These are phyloP conservation scores for Fraxinus americana DNA, from an alignment of 257 asterid species.

Conservation along the genomic window DNA sequence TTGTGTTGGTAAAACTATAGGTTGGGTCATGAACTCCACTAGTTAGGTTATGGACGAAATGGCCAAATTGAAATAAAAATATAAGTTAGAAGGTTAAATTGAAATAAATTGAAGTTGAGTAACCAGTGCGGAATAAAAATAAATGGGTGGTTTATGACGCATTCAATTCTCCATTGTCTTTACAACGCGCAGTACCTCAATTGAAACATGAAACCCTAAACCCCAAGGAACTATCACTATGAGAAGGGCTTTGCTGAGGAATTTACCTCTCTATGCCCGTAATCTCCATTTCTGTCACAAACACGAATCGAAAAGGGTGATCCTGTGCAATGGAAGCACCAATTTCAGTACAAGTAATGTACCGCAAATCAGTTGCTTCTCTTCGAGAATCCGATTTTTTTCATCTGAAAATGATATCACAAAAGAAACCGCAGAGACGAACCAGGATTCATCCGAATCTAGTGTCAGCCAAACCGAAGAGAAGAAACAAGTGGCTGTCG, in stretches of 20 bases:
- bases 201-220: constrained; percentile 15
- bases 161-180: background rate
- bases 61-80: too few relatives aligned
- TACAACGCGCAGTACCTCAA: background rate
- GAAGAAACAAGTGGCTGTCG: constrained; percentile 29
- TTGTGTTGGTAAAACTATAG: too few relatives aligned
- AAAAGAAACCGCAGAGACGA: constrained; percentile 14
- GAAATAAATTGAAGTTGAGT: too few relatives aligned
- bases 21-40: too few relatives aligned
- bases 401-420: constrained; percentile 52
- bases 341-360: constrained; percentile 17
- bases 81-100: too few relatives aligned
- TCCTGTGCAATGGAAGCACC: too few relatives aligned
- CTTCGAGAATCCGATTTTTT: constrained; percentile 48
- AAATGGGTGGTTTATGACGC: too few relatives aligned
- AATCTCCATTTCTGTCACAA: constrained; percentile 35
- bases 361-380: constrained; percentile 23
- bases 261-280: constrained; percentile 44
- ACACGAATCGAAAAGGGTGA: constrained; percentile 15
- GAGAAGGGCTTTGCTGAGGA: constrained; percentile 61
- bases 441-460: constrained; percentile 29
- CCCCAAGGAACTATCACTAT: constrained; percentile 46
- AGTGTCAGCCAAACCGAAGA: constrained; percentile 34
- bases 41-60: too few relatives aligned
- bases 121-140: too few relatives aligned